These are phyloP conservation scores for Truncatella angustata DNA, from an alignment of 2,329 filamentous ascomycete genomes.

Conservation along the genomic window DNA sequence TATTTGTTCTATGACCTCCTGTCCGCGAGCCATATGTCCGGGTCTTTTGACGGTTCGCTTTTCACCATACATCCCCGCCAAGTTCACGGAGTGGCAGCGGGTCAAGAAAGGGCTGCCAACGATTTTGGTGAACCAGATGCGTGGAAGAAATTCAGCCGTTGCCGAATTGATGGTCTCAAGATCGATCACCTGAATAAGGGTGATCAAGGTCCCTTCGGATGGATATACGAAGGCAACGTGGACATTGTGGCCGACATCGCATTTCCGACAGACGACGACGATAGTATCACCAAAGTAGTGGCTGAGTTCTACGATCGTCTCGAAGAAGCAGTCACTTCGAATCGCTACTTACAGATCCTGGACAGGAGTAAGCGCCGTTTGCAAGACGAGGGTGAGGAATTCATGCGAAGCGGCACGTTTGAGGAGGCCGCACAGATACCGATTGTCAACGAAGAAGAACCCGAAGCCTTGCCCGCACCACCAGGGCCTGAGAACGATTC, in stretches of 20 bases:
- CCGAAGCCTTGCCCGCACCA: constrained; percentile 8
- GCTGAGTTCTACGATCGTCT: constrained; percentile 96
- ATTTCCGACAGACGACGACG: constrained; percentile 84
- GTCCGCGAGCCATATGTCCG: constrained; percentile 92
- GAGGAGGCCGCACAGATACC: constrained; percentile 7
- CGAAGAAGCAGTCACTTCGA: constrained; percentile 85
- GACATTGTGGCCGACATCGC: constrained; percentile 96
- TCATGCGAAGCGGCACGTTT: constrained; percentile 12
- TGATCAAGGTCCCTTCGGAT: constrained; percentile 90
- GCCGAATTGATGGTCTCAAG: constrained; percentile 88
- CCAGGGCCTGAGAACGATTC: not conserved
- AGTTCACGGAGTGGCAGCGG: constrained; percentile 74
- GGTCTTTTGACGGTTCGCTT: constrained; percentile 89
- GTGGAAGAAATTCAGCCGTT: constrained; percentile 94
- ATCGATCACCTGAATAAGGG: constrained; percentile 96
- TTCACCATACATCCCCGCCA: constrained; percentile 97
- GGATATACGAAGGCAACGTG: constrained; percentile 96
- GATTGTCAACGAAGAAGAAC: constrained; percentile 14
- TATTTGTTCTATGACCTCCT: constrained; percentile 98
- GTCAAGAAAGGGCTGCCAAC: constrained; percentile 51
- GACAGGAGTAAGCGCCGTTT: constrained; percentile 41
- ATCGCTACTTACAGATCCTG: constrained; percentile 62
- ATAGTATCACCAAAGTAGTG: constrained; percentile 90
- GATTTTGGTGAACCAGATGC: constrained; percentile 65
- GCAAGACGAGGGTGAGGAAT: constrained; percentile 20